These are phyloP conservation scores for Pseudopithomyces maydicus DNA, from an alignment of 2,329 filamentous ascomycete species.

Conservation along the genomic window DNA sequence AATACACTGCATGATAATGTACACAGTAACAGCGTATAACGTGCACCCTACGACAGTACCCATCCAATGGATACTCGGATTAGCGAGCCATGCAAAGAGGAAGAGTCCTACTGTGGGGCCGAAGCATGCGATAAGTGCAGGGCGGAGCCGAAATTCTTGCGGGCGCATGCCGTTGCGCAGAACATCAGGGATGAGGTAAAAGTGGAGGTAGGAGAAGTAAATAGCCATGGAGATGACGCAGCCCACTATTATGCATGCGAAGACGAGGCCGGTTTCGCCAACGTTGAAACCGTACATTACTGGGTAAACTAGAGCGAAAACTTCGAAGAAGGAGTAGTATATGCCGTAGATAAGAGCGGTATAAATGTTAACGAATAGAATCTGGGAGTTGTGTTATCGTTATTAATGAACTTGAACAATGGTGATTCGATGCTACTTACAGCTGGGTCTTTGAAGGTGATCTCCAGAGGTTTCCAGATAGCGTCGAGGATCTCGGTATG, in stretches of 20 bases:
- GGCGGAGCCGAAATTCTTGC: constrained; percentile 18
- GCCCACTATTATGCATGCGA: constrained; percentile 24
- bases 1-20: constrained; percentile 49
- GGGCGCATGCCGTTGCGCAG: constrained; percentile 14
- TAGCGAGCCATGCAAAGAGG: constrained; percentile 62
- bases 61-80: constrained; percentile 61
- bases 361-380: constrained; percentile 21
- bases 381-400: constrained; percentile 1
- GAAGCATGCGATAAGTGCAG: constrained; percentile 16
- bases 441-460: constrained; percentile 48
- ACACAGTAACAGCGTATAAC: constrained; percentile 48
- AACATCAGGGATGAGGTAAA: constrained; percentile 17
- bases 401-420: neutral
- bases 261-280: constrained; percentile 22
- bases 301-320: constrained; percentile 28
- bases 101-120: constrained; percentile 19
- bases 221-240: constrained; percentile 23
- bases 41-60: constrained; percentile 57
- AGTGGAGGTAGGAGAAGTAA: constrained; percentile 22
- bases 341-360: constrained; percentile 29
- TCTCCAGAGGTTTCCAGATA: constrained; percentile 62
- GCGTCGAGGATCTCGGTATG: constrained; percentile 58
- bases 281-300: constrained; percentile 27
- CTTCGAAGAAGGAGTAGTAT: constrained; percentile 31
- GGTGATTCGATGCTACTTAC: neutral